Evolutionary conservation across 2,329 filamentous ascomycete species (phyloP).

Genomic region (Colletotrichum acutatum): DNA sequence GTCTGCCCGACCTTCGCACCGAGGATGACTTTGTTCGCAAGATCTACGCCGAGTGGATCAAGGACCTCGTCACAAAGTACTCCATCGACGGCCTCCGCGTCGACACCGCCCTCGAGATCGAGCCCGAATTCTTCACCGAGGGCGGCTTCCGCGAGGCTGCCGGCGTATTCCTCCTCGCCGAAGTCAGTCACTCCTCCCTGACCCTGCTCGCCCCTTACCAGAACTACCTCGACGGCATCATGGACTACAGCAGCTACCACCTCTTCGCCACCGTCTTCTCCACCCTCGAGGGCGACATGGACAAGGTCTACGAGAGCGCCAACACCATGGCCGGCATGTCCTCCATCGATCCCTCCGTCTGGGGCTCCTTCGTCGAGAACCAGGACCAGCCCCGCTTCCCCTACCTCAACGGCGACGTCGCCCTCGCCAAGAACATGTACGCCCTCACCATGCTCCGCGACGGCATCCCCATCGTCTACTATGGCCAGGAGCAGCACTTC

Average conservation of each 20-base stretch:
- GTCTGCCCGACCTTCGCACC: conserved; percentile 72
- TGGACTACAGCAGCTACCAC: conserved; percentile 69
- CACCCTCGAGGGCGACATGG: conserved; percentile 37
- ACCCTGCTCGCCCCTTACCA: conserved; percentile 64
- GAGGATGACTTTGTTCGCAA: conserved; percentile 57
- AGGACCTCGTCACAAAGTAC: conserved; percentile 67
- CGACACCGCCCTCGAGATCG: conserved; percentile 71
- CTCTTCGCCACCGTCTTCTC: conserved; percentile 29
- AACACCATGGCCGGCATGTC: conserved; percentile 28
- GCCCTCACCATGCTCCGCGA: conserved; percentile 69
- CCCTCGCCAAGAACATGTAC: conserved; percentile 69
- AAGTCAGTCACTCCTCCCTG: conserved; percentile 66
- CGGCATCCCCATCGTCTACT: conserved; percentile 73
- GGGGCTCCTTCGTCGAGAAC: conserved; percentile 64
- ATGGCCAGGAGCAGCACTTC: conserved; percentile 73
- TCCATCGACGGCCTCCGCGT: conserved; percentile 71
- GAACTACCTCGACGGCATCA: conserved; percentile 62
- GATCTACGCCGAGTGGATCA: conserved; percentile 69
- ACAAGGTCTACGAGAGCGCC: conserved; percentile 42
- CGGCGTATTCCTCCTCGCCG: conserved; percentile 70
- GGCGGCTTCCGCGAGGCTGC: conserved; percentile 60
- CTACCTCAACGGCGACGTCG: conserved; percentile 62
- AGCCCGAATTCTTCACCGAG: conserved; percentile 65
- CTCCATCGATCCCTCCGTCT: conserved; percentile 40
- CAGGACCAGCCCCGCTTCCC: conserved; percentile 65